Base-by-base conservation (phyloP, 768 basidiomycete species). In the Xanthoconium purpureum region DNA sequence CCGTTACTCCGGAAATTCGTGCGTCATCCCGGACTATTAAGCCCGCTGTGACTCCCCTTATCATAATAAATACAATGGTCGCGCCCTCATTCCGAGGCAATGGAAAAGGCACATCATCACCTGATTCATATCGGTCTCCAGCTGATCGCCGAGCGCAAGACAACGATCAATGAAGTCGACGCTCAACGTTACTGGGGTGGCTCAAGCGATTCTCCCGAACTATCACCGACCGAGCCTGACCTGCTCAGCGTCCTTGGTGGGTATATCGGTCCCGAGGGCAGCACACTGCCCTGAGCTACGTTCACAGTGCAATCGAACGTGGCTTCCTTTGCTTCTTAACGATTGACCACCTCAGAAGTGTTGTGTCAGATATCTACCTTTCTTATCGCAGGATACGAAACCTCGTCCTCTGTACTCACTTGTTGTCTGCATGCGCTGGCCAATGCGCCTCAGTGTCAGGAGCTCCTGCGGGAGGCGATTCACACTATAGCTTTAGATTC, bases 281-380 rank as follows among this genome's bases (percentile, higher is more conserved):
- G 5, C 17, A 30, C 5, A 8, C 28, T 28, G 36, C 38, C 52
- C 54, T 56, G 44, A 63, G 13, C 24, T 28, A 42, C 3, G 24
- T 35, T 29, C 24, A 0, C 63, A 87, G 88, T 89, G 52, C 79
- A 78, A 48, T 87, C 86, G 1, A 88, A 85, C 62, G 66, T 81
- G 14, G 68, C 74, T 13, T 68, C 76, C 35, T 68, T 74, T 11
- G 68, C 77, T 11, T 70, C 74, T 1, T 76, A 80, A 56, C 75
- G 75, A n/a, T 76, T 89, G 74, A 76, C 79, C 12, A 75, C 79
- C 37, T 69, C 75, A n/a, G 84, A 89, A 58, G 77, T 82, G 2
- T 71, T 84, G 24, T 83, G 77, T 60, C 87, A 86, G 60, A 85
- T 87, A 57, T 78, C 80, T 12, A 85, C 83, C 0, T 86, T 87